Evolutionary conservation across 1,284 basidiomycete genomes (phyloP).

Genomic region (Mycosarcoma mackinlayi): DNA sequence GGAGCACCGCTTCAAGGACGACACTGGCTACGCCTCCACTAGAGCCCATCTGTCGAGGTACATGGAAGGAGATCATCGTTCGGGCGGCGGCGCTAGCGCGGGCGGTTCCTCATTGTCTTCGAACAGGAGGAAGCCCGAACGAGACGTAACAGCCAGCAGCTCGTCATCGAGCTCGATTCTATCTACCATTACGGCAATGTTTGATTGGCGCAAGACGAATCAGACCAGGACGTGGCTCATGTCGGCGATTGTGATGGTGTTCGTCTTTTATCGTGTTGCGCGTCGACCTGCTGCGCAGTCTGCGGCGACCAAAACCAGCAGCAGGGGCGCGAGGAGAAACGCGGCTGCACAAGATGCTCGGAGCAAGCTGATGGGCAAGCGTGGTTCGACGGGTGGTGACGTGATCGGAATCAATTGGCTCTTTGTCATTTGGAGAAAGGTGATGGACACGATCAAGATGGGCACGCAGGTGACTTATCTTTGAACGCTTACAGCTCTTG

Average conservation of each 20-base stretch:
- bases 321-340: constrained; percentile 8
- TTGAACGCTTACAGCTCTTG: no score
- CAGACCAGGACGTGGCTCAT: constrained; percentile 36
- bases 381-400: constrained; percentile 12
- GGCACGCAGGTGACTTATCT: constrained; percentile 53
- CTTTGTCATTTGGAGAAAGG: constrained; percentile 38
- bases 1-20: constrained; percentile 30
- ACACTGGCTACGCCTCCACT: constrained; percentile 36
- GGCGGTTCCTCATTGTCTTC: no score
- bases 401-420: constrained; percentile 33
- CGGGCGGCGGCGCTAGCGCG: not conserved
- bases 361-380: constrained; percentile 36
- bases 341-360: constrained; percentile 32
- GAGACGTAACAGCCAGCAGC: constrained; percentile 10
- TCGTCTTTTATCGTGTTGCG: constrained; percentile 35
- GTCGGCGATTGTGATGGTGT: constrained; percentile 45
- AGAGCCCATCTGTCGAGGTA: constrained; percentile 44
- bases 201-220: constrained; percentile 33
- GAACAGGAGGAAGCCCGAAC: constrained; percentile 7
- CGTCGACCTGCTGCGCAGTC: constrained; percentile 13
- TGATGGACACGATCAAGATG: constrained; percentile 50
- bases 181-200: constrained; percentile 29
- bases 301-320: not conserved
- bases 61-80: constrained; percentile 31
- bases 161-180: constrained; percentile 19